These are phyloP conservation scores for Trametes maxima DNA, from an alignment of 768 basidiomycete species.

Conservation along the genomic window DNA sequence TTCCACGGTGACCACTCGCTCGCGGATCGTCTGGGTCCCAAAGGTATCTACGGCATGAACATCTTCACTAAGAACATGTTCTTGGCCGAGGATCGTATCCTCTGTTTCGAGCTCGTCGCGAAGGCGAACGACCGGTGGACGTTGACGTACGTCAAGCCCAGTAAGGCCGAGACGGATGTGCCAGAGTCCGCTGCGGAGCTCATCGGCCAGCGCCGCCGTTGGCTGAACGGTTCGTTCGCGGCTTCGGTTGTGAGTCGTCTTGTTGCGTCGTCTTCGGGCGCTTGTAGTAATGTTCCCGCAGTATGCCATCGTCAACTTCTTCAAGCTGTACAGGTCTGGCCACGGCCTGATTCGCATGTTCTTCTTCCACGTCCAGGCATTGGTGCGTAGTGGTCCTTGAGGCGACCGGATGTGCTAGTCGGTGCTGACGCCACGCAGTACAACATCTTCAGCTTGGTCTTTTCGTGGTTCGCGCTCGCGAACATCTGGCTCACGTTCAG, in stretches of 20 bases:
- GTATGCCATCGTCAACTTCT: slow-evolving; percentile 95
- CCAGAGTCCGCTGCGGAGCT: slow-evolving; percentile 90
- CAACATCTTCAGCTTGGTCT: slow-evolving; percentile 80
- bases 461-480: slow-evolving; percentile 92
- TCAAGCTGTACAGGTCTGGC: slow-evolving; percentile 80
- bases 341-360: slow-evolving; percentile 93
- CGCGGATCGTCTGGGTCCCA: slow-evolving; percentile 87
- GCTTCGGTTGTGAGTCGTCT: slow-evolving; percentile 73
- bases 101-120: slow-evolving; percentile 96
- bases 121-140: slow-evolving; percentile 89
- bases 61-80: slow-evolving; percentile 96
- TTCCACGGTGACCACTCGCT: slow-evolving; percentile 89
- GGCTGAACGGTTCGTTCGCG: slow-evolving; percentile 96
- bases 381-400: slow-evolving; percentile 53
- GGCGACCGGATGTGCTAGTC: not conserved
- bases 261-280: not conserved
- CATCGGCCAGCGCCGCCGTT: slow-evolving; percentile 93
- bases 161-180: slow-evolving; percentile 96
- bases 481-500: slow-evolving; percentile 96
- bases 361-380: slow-evolving; percentile 91
- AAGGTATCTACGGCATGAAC: slow-evolving; percentile 96
- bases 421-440: slow-evolving; percentile 50
- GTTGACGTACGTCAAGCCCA: slow-evolving; percentile 90
- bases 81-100: slow-evolving; percentile 92
- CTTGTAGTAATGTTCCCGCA: slow-evolving; percentile 32